A percentile compares a stretch with the other conserved stretches of the same genome.
phyloP scores from a whole-genome alignment of 768 basidiomycete species.

The Royoungia palumana region DNA sequence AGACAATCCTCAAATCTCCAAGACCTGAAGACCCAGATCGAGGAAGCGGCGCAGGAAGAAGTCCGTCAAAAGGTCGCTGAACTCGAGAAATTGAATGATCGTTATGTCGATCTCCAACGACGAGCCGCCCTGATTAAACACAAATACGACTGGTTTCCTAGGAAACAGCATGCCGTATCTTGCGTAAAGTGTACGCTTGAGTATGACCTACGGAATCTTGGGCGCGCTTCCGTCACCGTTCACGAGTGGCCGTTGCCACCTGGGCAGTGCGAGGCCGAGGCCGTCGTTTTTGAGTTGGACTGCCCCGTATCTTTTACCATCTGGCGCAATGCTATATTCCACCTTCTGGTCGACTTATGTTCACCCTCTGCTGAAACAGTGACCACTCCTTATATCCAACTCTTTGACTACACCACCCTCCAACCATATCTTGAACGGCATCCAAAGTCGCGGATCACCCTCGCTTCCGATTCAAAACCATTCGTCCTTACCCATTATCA shows the following conservation, averaged over 20 bases:
- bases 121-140: not conserved
- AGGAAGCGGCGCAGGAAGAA: conserved; percentile 19
- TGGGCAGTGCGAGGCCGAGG: conserved; percentile 13
- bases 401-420: conserved; percentile 1
- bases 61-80: conserved; percentile 26
- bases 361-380: not conserved
- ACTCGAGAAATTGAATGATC: conserved; percentile 17
- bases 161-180: not conserved
- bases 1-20: conserved; percentile 14
- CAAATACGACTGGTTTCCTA: fast-evolving
- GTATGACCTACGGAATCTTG: too few species aligned
- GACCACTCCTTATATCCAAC: not conserved
- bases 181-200: conserved; percentile 30
- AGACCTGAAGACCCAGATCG: conserved; percentile 27
- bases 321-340: conserved; percentile 31
- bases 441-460: conserved; percentile 27
- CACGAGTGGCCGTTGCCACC: conserved; percentile 48
- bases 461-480: conserved; percentile 38
- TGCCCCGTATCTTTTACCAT: conserved; percentile 35
- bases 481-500: conserved; percentile 34
- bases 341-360: conserved; percentile 36
- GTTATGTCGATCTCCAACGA: not conserved
- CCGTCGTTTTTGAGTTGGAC: conserved; percentile 40
- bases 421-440: not conserved
- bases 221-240: conserved; percentile 27